Percentiles rank a stretch among this genome's conserved stretches.
Conservation (phyloP, 1,284 basidiomycete genomes). For the Cryptococcus maquisensis region DNA sequence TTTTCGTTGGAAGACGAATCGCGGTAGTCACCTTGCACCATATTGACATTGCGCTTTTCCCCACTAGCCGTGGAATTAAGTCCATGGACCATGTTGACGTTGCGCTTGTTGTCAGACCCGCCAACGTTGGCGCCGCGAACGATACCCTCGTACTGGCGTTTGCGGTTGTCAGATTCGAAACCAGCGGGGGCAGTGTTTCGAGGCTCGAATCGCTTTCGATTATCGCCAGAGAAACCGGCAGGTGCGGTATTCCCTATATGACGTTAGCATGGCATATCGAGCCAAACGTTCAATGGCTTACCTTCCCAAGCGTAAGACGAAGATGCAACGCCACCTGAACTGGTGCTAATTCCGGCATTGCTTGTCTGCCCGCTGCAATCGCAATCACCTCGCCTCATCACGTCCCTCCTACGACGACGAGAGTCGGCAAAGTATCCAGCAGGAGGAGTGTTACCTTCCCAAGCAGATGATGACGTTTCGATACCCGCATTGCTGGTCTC, state of each 20-base stretch:
- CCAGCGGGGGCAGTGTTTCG: slow-evolving; percentile 2
- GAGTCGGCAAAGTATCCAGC: neutral
- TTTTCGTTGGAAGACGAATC: too few relatives aligned
- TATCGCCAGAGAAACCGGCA: neutral
- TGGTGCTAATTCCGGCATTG: neutral
- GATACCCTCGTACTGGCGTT: neutral
- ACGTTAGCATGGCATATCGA: neutral
- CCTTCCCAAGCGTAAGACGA: slow-evolving; percentile 1
- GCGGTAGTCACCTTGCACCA: neutral
- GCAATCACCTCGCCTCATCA: slow-evolving; percentile 9
- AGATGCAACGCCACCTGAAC: neutral
- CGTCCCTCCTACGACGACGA: neutral
- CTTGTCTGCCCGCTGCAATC: slow-evolving; percentile 1
- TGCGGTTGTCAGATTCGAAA: neutral
- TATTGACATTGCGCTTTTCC: neutral
- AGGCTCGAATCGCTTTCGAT: neutral
- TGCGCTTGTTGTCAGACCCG: neutral
- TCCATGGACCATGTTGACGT: neutral
- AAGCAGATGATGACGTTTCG: too few relatives aligned
- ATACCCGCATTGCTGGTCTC: too few relatives aligned
- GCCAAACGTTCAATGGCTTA: neutral
- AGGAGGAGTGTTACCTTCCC: slow-evolving; percentile 2
- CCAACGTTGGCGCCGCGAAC: neutral
- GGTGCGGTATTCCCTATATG: slow-evolving; percentile 2
- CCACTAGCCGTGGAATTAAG: neutral